Percentiles rank a stretch among this genome's conserved stretches.
phyloP scores from a whole-genome alignment of 805 yeast genomes.

The Ogataea haglerorum region DNA sequence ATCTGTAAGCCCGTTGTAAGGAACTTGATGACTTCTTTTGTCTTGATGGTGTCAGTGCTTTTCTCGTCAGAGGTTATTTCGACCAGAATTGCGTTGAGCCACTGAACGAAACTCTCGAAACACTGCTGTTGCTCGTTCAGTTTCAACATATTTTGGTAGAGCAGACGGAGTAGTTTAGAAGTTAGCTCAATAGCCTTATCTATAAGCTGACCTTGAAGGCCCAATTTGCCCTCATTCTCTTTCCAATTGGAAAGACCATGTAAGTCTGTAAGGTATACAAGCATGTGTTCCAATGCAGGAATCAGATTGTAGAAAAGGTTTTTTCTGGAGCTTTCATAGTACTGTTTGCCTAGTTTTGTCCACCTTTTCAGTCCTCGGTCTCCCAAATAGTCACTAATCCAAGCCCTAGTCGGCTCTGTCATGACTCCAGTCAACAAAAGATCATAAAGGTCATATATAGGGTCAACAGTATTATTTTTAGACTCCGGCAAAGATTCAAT shows the following conservation, averaged over 20 bases:
- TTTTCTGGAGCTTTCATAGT: constrained; percentile 50
- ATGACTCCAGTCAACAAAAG: constrained; percentile 53
- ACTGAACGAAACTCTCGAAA: constrained; percentile 43
- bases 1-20: constrained; percentile 23
- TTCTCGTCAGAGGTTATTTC: constrained; percentile 39
- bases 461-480: constrained; percentile 19
- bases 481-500: constrained; percentile 20
- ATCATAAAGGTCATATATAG: constrained; percentile 43
- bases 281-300: constrained; percentile 53
- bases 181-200: constrained; percentile 20
- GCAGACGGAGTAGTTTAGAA: constrained; percentile 29
- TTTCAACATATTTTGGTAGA: constrained; percentile 39
- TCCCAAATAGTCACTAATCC: constrained; percentile 63
- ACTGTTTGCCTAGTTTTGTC: constrained; percentile 45
- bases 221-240: constrained; percentile 18
- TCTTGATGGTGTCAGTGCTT: constrained; percentile 16
- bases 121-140: constrained; percentile 44
- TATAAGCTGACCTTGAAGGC: constrained; percentile 17
- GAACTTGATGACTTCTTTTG: constrained; percentile 33
- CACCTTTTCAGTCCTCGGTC: constrained; percentile 62
- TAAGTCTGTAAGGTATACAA: constrained; percentile 43
- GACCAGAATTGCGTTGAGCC: constrained; percentile 39
- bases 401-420: constrained; percentile 47
- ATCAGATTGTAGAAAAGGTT: constrained; percentile 46
- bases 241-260: constrained; percentile 41